Conservation (phyloP, 768 basidiomycete genomes). For the Galerina sulciceps region DNA sequence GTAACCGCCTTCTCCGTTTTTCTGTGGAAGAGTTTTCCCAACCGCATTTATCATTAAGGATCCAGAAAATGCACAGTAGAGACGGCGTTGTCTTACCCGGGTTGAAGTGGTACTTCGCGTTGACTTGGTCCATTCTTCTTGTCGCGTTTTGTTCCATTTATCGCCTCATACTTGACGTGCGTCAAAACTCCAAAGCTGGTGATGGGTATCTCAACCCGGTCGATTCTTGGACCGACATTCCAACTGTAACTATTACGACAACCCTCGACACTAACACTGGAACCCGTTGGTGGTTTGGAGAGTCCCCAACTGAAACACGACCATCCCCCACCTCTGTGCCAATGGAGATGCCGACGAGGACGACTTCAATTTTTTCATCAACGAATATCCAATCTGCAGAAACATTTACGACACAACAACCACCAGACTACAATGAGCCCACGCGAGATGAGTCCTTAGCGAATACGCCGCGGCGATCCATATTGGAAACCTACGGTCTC, state of each 20-base stretch:
- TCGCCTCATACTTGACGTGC: slow-evolving; percentile 31
- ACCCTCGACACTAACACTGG: slow-evolving; percentile 33
- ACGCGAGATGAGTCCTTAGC: slow-evolving; percentile 11
- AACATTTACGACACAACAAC: not conserved
- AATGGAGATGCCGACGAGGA: not conserved
- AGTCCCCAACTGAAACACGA: slow-evolving; percentile 18
- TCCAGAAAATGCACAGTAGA: slow-evolving; percentile 24
- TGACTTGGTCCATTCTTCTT: slow-evolving; percentile 35
- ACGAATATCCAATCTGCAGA: not conserved
- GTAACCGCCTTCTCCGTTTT: slow-evolving; percentile 57
- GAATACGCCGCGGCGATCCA: slow-evolving; percentile 9
- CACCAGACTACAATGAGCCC: not conserved
- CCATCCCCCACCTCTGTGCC: not conserved
- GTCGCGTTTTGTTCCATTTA: slow-evolving; percentile 27
- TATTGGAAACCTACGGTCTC: slow-evolving; percentile 30
- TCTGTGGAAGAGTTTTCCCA: slow-evolving; percentile 61
- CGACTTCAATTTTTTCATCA: not conserved
- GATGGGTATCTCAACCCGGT: slow-evolving; percentile 28
- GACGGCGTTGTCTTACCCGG: slow-evolving; percentile 14
- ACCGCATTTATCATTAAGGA: slow-evolving; percentile 51
- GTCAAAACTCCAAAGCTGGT: slow-evolving; percentile 26
- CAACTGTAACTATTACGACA: slow-evolving; percentile 45
- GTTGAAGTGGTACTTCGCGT: slow-evolving; percentile 22
- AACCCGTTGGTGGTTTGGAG: slow-evolving; percentile 29
- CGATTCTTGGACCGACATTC: slow-evolving; percentile 26